Conservation (phyloP, 1,284 basidiomycete species). For the Stygiomarasmius scandens region DNA sequence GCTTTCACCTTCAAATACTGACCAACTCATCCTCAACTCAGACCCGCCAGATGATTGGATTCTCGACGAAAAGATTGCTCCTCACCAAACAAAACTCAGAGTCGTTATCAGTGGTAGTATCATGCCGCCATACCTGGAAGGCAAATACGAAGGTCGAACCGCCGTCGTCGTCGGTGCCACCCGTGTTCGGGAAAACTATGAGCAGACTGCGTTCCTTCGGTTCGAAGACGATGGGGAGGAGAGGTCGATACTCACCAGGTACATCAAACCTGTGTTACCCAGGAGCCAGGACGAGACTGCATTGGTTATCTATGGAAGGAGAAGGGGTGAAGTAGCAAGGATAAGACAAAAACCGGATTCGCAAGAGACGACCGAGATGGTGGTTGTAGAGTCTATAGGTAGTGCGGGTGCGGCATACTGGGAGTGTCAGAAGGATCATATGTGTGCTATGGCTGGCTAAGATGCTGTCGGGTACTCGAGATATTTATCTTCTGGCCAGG, state of each 20-base stretch:
- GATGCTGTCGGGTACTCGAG: too few relatives aligned
- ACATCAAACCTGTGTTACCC: constrained; percentile 42
- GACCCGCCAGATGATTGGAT: constrained; percentile 48
- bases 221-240: constrained; percentile 36
- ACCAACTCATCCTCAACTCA: constrained; percentile 16
- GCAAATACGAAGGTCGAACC: constrained; percentile 53
- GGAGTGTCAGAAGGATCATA: constrained; percentile 18
- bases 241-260: constrained; percentile 39
- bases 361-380: constrained; percentile 5
- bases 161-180: constrained; percentile 43
- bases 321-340: constrained; percentile 38
- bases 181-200: constrained; percentile 32
- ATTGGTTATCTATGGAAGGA: constrained; percentile 36
- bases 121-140: constrained; percentile 49
- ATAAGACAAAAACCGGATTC: constrained; percentile 38
- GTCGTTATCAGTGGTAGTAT: constrained; percentile 54
- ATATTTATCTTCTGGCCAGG: too few relatives aligned
- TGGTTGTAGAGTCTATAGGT: constrained; percentile 13
- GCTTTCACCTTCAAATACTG: constrained; percentile 17
- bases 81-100: constrained; percentile 41
- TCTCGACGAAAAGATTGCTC: constrained; percentile 39
- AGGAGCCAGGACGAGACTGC: constrained; percentile 39
- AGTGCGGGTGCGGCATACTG: constrained; percentile 9
- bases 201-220: constrained; percentile 42
- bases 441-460: constrained; percentile 4